Conservation (phyloP, 139 green algal genomes). For the Chlamydomonas sphaeroides region DNA sequence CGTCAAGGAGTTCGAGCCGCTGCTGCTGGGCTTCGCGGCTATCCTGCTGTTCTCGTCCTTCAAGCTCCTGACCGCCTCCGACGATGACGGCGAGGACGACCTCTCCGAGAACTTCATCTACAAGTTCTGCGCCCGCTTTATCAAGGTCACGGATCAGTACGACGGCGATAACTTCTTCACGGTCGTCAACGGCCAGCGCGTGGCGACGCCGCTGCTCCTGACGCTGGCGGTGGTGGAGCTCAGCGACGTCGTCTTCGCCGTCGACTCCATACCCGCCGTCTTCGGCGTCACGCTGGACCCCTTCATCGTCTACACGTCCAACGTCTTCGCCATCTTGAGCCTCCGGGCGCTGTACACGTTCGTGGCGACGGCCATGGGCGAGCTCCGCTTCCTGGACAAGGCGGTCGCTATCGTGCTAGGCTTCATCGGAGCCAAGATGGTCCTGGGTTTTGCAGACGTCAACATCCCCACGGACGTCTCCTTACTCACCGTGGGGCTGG, state of each 20-base stretch:
- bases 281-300: slow-evolving; percentile 96
- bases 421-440: slow-evolving; percentile 90
- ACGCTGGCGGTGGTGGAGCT: slow-evolving; percentile 94
- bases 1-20: slow-evolving; percentile 85
- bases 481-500: slow-evolving; percentile 76
- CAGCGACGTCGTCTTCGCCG: slow-evolving; percentile 95
- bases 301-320: slow-evolving; percentile 97
- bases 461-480: slow-evolving; percentile 79
- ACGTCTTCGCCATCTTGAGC: slow-evolving; percentile 93
- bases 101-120: slow-evolving; percentile 73
- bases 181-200: slow-evolving; percentile 44
- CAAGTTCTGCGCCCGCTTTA: slow-evolving; percentile 75
- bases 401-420: slow-evolving; percentile 86
- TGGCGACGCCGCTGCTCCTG: slow-evolving; percentile 92
- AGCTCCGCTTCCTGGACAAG: slow-evolving; percentile 85
- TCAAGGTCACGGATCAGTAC: slow-evolving; percentile 82
- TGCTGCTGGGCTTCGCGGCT: slow-evolving; percentile 92
- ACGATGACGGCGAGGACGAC: slow-evolving; percentile 83
- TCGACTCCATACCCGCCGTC: slow-evolving; percentile 73
- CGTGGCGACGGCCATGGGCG: slow-evolving; percentile 58
- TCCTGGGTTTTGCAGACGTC: slow-evolving; percentile 78
- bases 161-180: slow-evolving; percentile 95
- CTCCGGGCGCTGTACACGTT: slow-evolving; percentile 84
- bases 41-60: slow-evolving; percentile 91
- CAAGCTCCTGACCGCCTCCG: slow-evolving; percentile 67